Evolutionary conservation across 1,284 basidiomycete genomes (phyloP).

Genomic region (Bothia castanella): DNA sequence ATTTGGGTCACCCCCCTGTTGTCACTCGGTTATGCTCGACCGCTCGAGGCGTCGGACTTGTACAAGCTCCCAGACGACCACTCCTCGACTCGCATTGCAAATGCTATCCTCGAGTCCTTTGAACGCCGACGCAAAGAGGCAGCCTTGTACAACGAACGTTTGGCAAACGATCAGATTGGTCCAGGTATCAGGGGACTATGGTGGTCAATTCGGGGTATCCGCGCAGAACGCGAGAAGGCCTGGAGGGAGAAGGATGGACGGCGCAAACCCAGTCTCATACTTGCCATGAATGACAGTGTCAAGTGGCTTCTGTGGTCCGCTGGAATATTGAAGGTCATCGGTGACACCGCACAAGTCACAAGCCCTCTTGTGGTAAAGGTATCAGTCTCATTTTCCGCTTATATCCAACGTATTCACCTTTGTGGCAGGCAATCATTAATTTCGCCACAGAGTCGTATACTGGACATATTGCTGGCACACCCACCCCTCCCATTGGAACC

Average conservation of each 20-base stretch:
- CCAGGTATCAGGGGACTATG: slow-evolving; percentile 51
- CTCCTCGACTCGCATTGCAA: slow-evolving; percentile 55
- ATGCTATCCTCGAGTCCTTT: slow-evolving; percentile 63
- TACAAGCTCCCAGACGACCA: slow-evolving; percentile 73
- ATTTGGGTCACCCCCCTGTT: slow-evolving; percentile 77
- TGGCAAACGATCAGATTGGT: slow-evolving; percentile 62
- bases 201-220: slow-evolving; percentile 59
- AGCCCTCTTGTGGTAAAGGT: slow-evolving; percentile 78
- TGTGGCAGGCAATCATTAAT: slow-evolving; percentile 62
- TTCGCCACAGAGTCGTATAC: slow-evolving; percentile 68
- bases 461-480: slow-evolving; percentile 46
- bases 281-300: slow-evolving; percentile 80
- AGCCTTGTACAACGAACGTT: slow-evolving; percentile 63
- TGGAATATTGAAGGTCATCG: slow-evolving; percentile 72
- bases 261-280: slow-evolving; percentile 63
- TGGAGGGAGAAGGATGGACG: slow-evolving; percentile 67
- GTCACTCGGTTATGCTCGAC: slow-evolving; percentile 63
- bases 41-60: slow-evolving; percentile 81
- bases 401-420: slow-evolving; percentile 1
- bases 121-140: slow-evolving; percentile 58
- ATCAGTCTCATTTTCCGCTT: slow-evolving; percentile 3
- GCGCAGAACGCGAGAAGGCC: slow-evolving; percentile 51
- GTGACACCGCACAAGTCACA: slow-evolving; percentile 70
- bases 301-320: slow-evolving; percentile 81
- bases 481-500: slow-evolving; percentile 56